phyloP scores from a whole-genome alignment of 352 stramenopile genomes.

The Globisporangium carolinianum region DNA sequence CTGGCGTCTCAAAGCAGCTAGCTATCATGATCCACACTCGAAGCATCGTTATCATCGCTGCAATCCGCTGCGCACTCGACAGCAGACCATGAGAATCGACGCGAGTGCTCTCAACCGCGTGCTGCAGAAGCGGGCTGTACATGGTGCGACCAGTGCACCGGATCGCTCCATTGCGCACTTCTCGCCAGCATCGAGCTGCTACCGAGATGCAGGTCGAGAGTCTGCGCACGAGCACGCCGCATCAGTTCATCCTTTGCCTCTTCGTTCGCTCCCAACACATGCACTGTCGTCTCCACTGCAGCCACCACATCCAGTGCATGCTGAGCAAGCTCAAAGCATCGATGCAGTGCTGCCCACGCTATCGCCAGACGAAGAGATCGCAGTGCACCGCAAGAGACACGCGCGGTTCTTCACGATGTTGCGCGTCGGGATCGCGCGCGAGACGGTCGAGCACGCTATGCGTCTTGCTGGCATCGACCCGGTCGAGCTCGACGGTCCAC shows the following conservation, averaged over 20 bases:
- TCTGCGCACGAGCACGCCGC: too few relatives aligned
- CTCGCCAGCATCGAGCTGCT: not conserved
- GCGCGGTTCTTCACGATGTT: conserved; percentile 49
- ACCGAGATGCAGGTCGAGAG: too few relatives aligned
- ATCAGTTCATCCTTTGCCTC: too few relatives aligned
- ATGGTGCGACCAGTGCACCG: too few relatives aligned
- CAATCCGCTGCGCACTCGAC: not conserved
- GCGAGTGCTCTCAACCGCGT: not conserved
- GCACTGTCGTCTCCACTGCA: not conserved
- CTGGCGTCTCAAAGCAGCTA: too few relatives aligned
- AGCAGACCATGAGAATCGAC: not conserved
- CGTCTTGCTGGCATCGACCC: conserved; percentile 29
- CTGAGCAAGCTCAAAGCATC: not conserved
- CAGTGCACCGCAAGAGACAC: conserved; percentile 30
- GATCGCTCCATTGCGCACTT: not conserved
- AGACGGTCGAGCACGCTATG: conserved; percentile 48
- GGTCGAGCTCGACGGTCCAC: conserved; percentile 13
- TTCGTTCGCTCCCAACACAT: not conserved
- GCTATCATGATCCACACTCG: too few relatives aligned
- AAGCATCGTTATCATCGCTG: not conserved
- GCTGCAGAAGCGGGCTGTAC: conserved; percentile 3
- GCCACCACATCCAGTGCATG: not conserved
- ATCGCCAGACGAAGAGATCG: conserved; percentile 21
- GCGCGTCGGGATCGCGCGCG: conserved; percentile 31
- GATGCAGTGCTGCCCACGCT: not conserved